A percentile compares a stretch with the other conserved stretches of the same genome.
These are phyloP conservation scores for Sphaerostilbella broomeana DNA, from an alignment of 2,329 filamentous ascomycete species.

Conservation along the genomic window DNA sequence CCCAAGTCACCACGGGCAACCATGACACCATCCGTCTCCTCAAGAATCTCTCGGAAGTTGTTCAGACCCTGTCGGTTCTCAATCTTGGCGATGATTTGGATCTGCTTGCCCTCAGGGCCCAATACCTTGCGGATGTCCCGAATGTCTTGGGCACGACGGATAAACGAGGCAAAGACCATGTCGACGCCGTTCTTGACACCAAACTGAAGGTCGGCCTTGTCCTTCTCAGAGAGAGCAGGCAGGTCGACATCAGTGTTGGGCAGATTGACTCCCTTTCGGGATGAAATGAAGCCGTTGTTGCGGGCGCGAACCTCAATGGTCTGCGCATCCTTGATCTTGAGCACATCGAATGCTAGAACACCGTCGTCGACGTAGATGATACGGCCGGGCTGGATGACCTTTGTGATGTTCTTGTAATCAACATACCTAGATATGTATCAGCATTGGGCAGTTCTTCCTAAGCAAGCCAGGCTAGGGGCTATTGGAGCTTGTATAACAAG, in stretches of 20 bases:
- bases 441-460: neutral
- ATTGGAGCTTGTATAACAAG: too few relatives aligned
- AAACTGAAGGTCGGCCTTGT: conserved; percentile 87
- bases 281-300: conserved; percentile 98
- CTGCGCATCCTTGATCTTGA: conserved; percentile 81
- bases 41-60: conserved; percentile 97
- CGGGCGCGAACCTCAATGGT: conserved; percentile 79
- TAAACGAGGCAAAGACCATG: conserved; percentile 99
- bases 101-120: conserved; percentile 85
- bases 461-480: too few relatives aligned
- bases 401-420: conserved; percentile 99
- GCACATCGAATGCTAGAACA: conserved; percentile 91
- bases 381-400: conserved; percentile 86
- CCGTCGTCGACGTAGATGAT: conserved; percentile 98
- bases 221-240: conserved; percentile 94
- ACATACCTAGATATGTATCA: conserved; percentile 61
- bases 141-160: conserved; percentile 91
- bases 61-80: conserved; percentile 99
- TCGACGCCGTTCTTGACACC: conserved; percentile 98
- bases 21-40: conserved; percentile 98
- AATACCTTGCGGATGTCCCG: conserved; percentile 84
- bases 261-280: conserved; percentile 98
- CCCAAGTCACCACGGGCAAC: conserved; percentile 92
- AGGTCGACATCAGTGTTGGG: conserved; percentile 98
- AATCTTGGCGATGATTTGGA: conserved; percentile 99